Evolutionary conservation across 2,329 filamentous ascomycete genomes (phyloP).

Genomic region (Dactylellina cionopaga): DNA sequence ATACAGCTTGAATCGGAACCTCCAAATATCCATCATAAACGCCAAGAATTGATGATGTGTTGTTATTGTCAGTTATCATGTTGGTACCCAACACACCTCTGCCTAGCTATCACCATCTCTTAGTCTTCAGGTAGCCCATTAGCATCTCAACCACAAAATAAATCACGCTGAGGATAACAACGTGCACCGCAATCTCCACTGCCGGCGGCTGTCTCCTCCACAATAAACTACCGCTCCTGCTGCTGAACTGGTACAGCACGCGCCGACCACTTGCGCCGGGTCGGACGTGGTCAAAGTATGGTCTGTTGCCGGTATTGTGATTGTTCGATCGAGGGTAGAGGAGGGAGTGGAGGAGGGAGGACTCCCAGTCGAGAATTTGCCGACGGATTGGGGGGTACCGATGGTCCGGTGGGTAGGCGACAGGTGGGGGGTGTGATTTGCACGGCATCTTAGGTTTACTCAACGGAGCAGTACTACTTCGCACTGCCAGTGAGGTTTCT

Average conservation of each 20-base stretch:
- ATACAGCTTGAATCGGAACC: no score
- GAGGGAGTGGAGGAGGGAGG: conserved; percentile 83
- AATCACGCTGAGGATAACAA: background rate
- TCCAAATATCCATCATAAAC: no score
- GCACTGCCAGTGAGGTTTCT: no score
- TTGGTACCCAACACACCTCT: no score
- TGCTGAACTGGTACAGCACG: no score
- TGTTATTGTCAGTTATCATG: no score
- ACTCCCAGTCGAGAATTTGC: conserved; percentile 78
- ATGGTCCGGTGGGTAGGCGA: conserved; percentile 29
- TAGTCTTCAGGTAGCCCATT: no score
- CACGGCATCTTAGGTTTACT: conserved; percentile 13
- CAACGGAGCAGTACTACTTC: background rate
- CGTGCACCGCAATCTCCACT: background rate
- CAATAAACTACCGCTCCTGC: no score
- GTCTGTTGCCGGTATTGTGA: conserved; percentile 33
- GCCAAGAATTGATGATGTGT: no score
- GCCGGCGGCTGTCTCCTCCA: background rate
- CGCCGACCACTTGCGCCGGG: background rate
- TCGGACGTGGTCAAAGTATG: conserved; percentile 25
- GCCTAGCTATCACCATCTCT: no score
- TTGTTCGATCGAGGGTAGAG: conserved; percentile 76
- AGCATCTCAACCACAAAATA: conserved; percentile 16
- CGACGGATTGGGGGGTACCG: conserved; percentile 71
- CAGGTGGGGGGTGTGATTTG: conserved; percentile 28